phyloP scores from a whole-genome alignment of 768 basidiomycete species.

The Clavaria fumosa region DNA sequence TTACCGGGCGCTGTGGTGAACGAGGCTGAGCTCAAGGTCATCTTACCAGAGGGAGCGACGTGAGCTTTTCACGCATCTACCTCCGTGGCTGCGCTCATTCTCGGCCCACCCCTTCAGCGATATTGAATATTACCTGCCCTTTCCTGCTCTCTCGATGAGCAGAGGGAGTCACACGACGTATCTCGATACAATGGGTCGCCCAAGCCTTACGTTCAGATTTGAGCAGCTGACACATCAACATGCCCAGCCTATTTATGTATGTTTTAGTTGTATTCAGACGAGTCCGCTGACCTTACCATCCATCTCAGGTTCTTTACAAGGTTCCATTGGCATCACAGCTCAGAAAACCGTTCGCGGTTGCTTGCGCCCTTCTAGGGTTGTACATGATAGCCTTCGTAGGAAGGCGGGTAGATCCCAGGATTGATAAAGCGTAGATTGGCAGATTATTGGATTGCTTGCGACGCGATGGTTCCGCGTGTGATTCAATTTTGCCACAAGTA shows the following conservation, averaged over 20 bases:
- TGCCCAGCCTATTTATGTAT: constrained; percentile 64
- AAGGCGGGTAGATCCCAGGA: constrained; percentile 32
- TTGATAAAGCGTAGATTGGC: constrained; percentile 25
- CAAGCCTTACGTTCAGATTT: constrained; percentile 60
- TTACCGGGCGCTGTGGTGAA: constrained; percentile 71
- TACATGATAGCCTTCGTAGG: constrained; percentile 37
- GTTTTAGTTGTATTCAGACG: constrained; percentile 18
- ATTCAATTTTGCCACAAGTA: no score
- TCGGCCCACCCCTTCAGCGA: constrained; percentile 34
- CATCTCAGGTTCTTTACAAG: constrained; percentile 66
- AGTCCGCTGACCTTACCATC: constrained; percentile 1
- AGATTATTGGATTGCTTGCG: no score
- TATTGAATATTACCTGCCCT: constrained; percentile 61
- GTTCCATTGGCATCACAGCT: constrained; percentile 70
- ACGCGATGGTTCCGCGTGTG: no score
- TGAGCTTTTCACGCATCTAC: constrained; percentile 28
- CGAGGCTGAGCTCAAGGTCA: constrained; percentile 60
- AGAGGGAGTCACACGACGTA: constrained; percentile 69
- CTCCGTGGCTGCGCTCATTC: background rate
- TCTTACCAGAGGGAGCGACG: constrained; percentile 93
- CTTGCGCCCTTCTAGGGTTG: constrained; percentile 48
- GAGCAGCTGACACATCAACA: constrained; percentile 66
- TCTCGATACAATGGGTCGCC: constrained; percentile 84
- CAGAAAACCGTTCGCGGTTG: constrained; percentile 73
- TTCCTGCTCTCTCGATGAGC: constrained; percentile 47